Base-by-base conservation (phyloP, 2,329 filamentous ascomycete species). In the Clathrospora elynae region DNA sequence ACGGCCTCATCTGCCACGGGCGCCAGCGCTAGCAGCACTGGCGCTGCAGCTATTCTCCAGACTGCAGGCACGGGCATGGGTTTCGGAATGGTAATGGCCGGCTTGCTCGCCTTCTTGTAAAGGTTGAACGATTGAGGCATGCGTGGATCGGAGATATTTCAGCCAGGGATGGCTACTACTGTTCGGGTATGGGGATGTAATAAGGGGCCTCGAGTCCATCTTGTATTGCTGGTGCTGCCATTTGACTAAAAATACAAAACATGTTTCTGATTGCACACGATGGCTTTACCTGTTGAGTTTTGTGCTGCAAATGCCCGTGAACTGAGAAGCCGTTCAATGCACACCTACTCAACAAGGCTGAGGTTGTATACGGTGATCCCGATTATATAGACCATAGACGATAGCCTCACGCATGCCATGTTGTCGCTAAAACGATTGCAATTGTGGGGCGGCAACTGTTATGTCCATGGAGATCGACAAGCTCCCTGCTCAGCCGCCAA, bases 101-200 rank as follows among this genome's bases (percentile, higher is more conserved):
- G 62, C 13, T 35, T 67, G 37, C 37, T 64, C 12, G 61, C 55
- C 23, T 58, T 53, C 13, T 54, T 67, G 55, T 66, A 61, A 34
- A 33, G 10, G 24, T 19, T 35, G 19, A n/a, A 20, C 5, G 10
- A 7, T 8, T 5, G 2, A 16, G 11, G n/a, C 11, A 18, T 8
- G 6, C 16, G 4, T 3, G 5, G 12, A 26, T 26, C n/a, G n/a
- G n/a, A n/a, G n/a, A n/a, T n/a, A n/a, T n/a, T n/a, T n/a, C n/a
- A n/a, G 26, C 13, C 12, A 14, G 12, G 12, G 17, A 14, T 29
- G 4, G 24, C 18, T 23, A 7, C 6, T 11, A 6, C 9, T n/a
- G 9, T 22, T 24, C 10, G n/a, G 11, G 22, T 16, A 24, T 36
- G n/a, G 23, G 42, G n/a, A n/a, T n/a, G n/a, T n/a, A n/a, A n/a